Base-by-base conservation (phyloP, 768 basidiomycete genomes). In the Mycena vitilis region DNA sequence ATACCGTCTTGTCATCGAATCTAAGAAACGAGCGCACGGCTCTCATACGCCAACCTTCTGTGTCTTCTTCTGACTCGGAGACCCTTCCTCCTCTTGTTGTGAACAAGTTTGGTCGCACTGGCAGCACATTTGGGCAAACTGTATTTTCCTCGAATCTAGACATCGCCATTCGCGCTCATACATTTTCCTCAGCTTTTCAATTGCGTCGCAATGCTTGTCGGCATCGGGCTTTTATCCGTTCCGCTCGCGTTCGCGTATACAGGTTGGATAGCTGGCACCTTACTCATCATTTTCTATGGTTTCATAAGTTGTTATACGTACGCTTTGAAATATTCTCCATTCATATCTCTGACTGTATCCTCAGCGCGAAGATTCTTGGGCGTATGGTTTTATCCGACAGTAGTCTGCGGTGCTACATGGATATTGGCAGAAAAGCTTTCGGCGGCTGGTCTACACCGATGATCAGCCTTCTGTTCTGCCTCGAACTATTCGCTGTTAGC, bases 231-330 rank as follows among this genome's bases (percentile, higher is more conserved):
- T 84, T 85, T 96, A 20, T 94, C 94, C 15, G 91, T 95, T 75
- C 95, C 95, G 0, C 83, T 98, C 30, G 96, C 96, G 0, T 97
- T 98, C 74, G 89, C 95, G 1, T 95, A 94, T 73, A 88, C 95
- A 2, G 97, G 96, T 4, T 98, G 96, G 96, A 80, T 91, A 20
- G 82, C 85, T 44, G 96, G 97, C 0, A 91, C 90, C 0, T 9
- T 86, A 30, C 81, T 98, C 18, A 88, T 97, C 65, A 75, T 94
- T 13, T 86, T 87, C 60, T 96, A 95, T 73, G 95, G 92, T 0
- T 84, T 86, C 66, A 78, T 96, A 20, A 91, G 95, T 10, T 97
- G 95, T 75, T 94, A 97, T 78, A 95, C 95, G 95, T 95, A 76
- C 63, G 92, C 85, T 11, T 36, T 55, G 47, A 25, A 67, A 16